Conservation (phyloP, 1,284 basidiomycete genomes). For the Trichosporon sp. region DNA sequence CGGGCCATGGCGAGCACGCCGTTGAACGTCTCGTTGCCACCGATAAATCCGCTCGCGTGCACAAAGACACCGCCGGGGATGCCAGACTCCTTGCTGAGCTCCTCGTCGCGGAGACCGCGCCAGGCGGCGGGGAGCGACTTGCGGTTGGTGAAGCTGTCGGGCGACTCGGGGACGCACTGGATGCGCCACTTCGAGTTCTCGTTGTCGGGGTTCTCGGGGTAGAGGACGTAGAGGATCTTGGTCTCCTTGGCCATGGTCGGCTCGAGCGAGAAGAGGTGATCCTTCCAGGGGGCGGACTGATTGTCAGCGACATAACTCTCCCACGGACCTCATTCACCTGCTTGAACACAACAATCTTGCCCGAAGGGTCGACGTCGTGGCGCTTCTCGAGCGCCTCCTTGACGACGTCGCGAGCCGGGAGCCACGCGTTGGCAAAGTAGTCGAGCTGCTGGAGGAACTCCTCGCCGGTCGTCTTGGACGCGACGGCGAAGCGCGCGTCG, state of each 20-base stretch:
- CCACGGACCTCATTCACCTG: slow-evolving; percentile 60
- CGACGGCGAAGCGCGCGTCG: slow-evolving; percentile 77
- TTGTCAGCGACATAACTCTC: slow-evolving; percentile 23
- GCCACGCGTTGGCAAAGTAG: slow-evolving; percentile 86
- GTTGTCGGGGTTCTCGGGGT: slow-evolving; percentile 72
- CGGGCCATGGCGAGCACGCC: slow-evolving; percentile 81
- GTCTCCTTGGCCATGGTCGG: slow-evolving; percentile 40
- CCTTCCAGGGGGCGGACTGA: slow-evolving; percentile 62
- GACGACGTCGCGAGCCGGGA: slow-evolving; percentile 87
- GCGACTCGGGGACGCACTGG: slow-evolving; percentile 82
- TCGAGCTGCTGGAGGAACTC: slow-evolving; percentile 82
- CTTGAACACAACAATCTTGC: slow-evolving; percentile 79
- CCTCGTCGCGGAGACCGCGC: slow-evolving; percentile 87
- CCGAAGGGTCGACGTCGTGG: slow-evolving; percentile 68
- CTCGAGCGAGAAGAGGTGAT: slow-evolving; percentile 90
- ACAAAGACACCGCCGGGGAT: slow-evolving; percentile 87
- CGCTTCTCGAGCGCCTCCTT: slow-evolving; percentile 67
- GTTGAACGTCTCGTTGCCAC: slow-evolving; percentile 88
- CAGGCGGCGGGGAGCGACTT: slow-evolving; percentile 91
- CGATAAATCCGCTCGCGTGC: slow-evolving; percentile 94
- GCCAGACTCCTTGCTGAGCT: slow-evolving; percentile 71
- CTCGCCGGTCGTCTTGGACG: slow-evolving; percentile 78
- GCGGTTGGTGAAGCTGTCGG: slow-evolving; percentile 85
- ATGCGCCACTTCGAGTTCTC: slow-evolving; percentile 78
- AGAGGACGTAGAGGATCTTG: slow-evolving; percentile 74